Evolutionary conservation across 2,329 filamentous ascomycete species (phyloP).

Genomic region (Trichoderma gracile): DNA sequence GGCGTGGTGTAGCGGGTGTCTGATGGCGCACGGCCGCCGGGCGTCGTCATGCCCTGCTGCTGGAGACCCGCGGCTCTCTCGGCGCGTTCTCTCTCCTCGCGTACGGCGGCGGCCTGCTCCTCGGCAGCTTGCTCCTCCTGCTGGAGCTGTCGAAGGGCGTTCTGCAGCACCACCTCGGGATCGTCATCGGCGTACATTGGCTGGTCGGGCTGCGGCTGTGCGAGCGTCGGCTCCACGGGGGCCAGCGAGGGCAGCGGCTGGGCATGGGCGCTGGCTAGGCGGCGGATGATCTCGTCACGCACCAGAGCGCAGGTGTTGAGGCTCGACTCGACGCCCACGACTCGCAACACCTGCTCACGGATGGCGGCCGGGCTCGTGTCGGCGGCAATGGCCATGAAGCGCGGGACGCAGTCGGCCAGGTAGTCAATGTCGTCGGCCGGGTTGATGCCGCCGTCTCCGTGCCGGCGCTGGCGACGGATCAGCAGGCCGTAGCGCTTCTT

Average conservation of each 20-base stretch:
- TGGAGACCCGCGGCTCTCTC: constrained; percentile 43
- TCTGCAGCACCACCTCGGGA: constrained; percentile 59
- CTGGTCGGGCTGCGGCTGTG: constrained; percentile 39
- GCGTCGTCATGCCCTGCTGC: constrained; percentile 39
- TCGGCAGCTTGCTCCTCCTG: constrained; percentile 61
- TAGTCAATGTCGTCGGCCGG: constrained; percentile 60
- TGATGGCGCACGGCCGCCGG: constrained; percentile 34
- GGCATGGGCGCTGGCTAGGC: constrained; percentile 33
- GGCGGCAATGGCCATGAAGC: constrained; percentile 58
- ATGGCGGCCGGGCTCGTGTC: constrained; percentile 63
- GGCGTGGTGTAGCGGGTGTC: constrained; percentile 41
- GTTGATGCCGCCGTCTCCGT: constrained; percentile 49
- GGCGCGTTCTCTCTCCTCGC: constrained; percentile 53
- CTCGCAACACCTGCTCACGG: constrained; percentile 56
- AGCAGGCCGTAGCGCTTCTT: constrained; percentile 64
- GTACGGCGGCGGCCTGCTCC: constrained; percentile 55
- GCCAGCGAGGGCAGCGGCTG: constrained; percentile 33
- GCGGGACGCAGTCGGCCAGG: constrained; percentile 60
- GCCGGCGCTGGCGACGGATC: constrained; percentile 57
- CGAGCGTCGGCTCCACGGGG: constrained; percentile 32
- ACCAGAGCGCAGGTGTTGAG: constrained; percentile 58
- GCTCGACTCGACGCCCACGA: constrained; percentile 56
- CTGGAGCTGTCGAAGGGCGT: constrained; percentile 59
- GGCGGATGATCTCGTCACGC: constrained; percentile 57
- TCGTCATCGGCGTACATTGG: constrained; percentile 54